Conservation (phyloP, 805 yeast species). For the Lipomyces japonicus region DNA sequence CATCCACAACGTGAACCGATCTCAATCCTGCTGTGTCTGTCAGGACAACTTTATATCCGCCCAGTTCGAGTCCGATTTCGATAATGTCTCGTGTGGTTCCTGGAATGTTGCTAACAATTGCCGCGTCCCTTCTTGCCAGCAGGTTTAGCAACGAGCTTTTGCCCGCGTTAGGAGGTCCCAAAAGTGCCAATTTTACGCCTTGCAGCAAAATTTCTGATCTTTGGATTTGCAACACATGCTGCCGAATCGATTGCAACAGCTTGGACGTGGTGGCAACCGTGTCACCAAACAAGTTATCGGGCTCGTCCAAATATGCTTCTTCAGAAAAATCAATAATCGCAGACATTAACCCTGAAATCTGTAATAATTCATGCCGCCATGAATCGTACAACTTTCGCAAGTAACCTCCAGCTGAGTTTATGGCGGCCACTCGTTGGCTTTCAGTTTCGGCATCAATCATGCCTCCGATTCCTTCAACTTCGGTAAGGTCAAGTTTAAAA, state of each 20-base stretch:
- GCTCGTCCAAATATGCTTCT: slow-evolving; percentile 68
- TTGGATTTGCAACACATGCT: slow-evolving; percentile 45
- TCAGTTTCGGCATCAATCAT: slow-evolving; percentile 94
- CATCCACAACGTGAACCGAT: slow-evolving; percentile 35
- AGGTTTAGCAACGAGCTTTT: slow-evolving; percentile 80
- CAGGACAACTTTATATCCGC: slow-evolving; percentile 76
- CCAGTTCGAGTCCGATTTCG: slow-evolving; percentile 73
- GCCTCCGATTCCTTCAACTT: slow-evolving; percentile 84
- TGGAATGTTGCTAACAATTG: slow-evolving; percentile 85
- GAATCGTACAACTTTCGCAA: slow-evolving; percentile 50
- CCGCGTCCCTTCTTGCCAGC: slow-evolving; percentile 75
- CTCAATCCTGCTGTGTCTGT: slow-evolving; percentile 95
- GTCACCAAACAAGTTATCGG: slow-evolving; percentile 48
- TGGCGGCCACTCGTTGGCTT: slow-evolving; percentile 70
- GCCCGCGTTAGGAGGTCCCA: slow-evolving; percentile 97
- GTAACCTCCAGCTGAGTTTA: slow-evolving; percentile 68
- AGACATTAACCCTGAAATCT: slow-evolving; percentile 68
- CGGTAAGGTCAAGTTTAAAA: slow-evolving; percentile 78
- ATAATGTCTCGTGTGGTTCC: slow-evolving; percentile 93
- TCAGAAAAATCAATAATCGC: slow-evolving; percentile 95
- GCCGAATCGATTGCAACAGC: slow-evolving; percentile 46
- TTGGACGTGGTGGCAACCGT: slow-evolving; percentile 46
- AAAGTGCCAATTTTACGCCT: slow-evolving; percentile 68
- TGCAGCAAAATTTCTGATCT: slow-evolving; percentile 59
- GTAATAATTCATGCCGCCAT: slow-evolving; percentile 68